These are phyloP conservation scores for Boletus hoseneyae DNA, from an alignment of 1,284 basidiomycete genomes.

Conservation along the genomic window DNA sequence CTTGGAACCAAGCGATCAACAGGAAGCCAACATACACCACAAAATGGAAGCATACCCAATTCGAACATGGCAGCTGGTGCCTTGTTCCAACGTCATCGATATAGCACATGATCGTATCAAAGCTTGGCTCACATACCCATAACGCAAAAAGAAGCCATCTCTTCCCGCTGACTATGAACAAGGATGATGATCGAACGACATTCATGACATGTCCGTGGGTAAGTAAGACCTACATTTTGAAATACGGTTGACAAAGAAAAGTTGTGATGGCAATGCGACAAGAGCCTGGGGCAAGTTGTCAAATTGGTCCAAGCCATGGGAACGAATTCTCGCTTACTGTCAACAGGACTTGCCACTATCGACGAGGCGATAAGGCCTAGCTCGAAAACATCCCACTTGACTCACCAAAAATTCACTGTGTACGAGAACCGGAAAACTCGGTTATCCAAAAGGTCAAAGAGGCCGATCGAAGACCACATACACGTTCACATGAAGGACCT, in stretches of 20 bases:
- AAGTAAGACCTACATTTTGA: slow-evolving; percentile 15
- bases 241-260: slow-evolving; percentile 23
- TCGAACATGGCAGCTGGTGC: slow-evolving; percentile 19
- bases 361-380: neutral
- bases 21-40: neutral
- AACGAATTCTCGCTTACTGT: slow-evolving; percentile 13
- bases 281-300: slow-evolving; percentile 1
- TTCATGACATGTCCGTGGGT: neutral
- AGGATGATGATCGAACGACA: neutral
- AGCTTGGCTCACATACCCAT: slow-evolving; percentile 17
- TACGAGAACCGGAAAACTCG: neutral
- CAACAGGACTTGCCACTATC: slow-evolving; percentile 22
- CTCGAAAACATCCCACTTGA: neutral
- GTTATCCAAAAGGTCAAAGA: neutral
- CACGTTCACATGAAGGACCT: slow-evolving; percentile 13
- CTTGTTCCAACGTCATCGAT: slow-evolving; percentile 10
- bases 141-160: slow-evolving; percentile 15
- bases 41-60: slow-evolving; percentile 14
- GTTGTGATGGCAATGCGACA: slow-evolving; percentile 21
- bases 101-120: slow-evolving; percentile 1
- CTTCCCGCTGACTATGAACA: slow-evolving; percentile 18
- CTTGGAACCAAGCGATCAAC: slow-evolving; percentile 8
- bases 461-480: slow-evolving; percentile 5
- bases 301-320: neutral
- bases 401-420: slow-evolving; percentile 21